Base-by-base conservation (phyloP, 192 early-diverging fungal species). In the Geranomyces michiganensis region DNA sequence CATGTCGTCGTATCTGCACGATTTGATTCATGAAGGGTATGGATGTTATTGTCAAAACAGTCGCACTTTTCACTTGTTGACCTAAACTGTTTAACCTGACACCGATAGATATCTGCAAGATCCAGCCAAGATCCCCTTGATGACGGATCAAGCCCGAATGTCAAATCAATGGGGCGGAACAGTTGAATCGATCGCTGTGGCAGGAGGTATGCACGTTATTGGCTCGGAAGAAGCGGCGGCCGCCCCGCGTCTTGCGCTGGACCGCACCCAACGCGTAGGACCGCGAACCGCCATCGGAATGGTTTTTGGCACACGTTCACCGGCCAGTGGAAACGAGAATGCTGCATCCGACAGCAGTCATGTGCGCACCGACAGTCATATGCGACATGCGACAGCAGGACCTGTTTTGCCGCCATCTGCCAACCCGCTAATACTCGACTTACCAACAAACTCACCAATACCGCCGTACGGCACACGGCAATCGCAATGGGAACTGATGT, bases 121-220 rank as follows among this genome's bases (percentile, higher is more conserved):
- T 5, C 33, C 61, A 64, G 27, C 29, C 36, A 17, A 0, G 19
- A 32, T 60, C 8, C 58, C 58, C 3, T 17, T 31, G 21, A 26
- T 60, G 15, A 31, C 29, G 21, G 31, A 60, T 29, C 31, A 32
- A 19, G 17, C 5, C 31, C 58, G 58, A 31, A 64, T 73, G 53
- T n/a, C 67, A 22, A 19, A 27, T 22, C 26, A 65, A 58, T 66
- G 60, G 45, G 43, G 29, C 33, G 27, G 31, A 0, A 73, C 71
- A 10, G 43, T 32, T 17, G 55, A 48, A 17, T 56, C 63, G 14
- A 66, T 73, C 21, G 71, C 71, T 7, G 71, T 73, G 14, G 62
- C n/a, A 53, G 71, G 71, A 15, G 71, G 71, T 9, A 73, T 73
- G 71, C 63, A 73, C 45, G 64, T 73, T 13, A 32, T 73, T n/a